phyloP scores from a whole-genome alignment of 805 yeast genomes.

The Brettanomyces naardenensis region DNA sequence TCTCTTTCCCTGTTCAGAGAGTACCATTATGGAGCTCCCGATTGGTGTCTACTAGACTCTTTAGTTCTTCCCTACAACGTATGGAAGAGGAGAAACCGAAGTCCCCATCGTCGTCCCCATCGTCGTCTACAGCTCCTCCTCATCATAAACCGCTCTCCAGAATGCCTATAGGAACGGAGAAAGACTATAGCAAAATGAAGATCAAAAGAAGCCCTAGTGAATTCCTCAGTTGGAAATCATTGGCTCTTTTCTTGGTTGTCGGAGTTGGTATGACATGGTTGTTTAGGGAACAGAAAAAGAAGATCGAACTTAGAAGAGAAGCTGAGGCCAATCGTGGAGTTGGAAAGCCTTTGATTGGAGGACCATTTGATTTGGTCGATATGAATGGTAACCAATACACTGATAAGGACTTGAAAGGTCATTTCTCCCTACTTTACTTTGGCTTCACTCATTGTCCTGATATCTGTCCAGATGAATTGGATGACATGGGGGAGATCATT shows the following conservation, averaged over 20 bases:
- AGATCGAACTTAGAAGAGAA: constrained; percentile 63
- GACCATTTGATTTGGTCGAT: constrained; percentile 72
- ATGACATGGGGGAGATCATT: constrained; percentile 73
- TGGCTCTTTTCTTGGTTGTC: constrained; percentile 51
- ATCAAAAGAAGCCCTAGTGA: constrained; percentile 41
- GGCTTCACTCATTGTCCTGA: constrained; percentile 98
- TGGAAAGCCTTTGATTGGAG: constrained; percentile 92
- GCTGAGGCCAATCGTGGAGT: constrained; percentile 81
- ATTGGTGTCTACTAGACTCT: too few relatives aligned
- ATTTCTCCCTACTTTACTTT: constrained; percentile 81
- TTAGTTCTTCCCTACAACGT: too few relatives aligned
- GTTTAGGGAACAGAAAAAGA: constrained; percentile 70
- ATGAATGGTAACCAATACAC: constrained; percentile 68
- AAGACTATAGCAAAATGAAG: constrained; percentile 22
- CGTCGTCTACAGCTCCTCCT: too few relatives aligned
- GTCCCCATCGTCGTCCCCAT: too few relatives aligned
- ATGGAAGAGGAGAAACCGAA: too few relatives aligned
- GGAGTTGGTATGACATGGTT: constrained; percentile 69
- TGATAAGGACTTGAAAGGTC: constrained; percentile 65
- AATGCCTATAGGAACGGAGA: constrained; percentile 65
- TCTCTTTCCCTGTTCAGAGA: too few relatives aligned
- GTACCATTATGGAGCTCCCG: too few relatives aligned
- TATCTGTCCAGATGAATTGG: constrained; percentile 96
- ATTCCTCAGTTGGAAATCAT: constrained; percentile 81
- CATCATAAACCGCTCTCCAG: constrained; percentile 61